These are phyloP conservation scores for Verticillium nonalfalfae DNA, from an alignment of 2,329 filamentous ascomycete species.

Conservation along the genomic window DNA sequence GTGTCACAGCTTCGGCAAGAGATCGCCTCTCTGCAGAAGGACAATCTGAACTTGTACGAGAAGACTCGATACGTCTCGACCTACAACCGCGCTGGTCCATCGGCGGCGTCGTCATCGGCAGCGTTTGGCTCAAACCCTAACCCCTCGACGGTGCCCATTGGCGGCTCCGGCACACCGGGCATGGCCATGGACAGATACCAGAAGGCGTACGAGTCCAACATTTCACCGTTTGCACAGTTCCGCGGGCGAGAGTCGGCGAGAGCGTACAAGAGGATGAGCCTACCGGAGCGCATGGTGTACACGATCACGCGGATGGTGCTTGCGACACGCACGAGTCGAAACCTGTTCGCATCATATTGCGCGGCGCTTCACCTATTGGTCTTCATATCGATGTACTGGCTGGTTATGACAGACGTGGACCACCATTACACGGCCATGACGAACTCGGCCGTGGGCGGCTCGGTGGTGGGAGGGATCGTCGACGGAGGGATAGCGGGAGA, in stretches of 20 bases:
- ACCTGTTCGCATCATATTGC: constrained; percentile 90
- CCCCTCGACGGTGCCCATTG: constrained; percentile 60
- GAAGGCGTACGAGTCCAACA: constrained; percentile 88
- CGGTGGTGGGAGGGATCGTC: background rate
- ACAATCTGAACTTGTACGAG: constrained; percentile 93
- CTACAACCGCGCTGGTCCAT: constrained; percentile 68
- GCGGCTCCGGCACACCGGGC: constrained; percentile 51
- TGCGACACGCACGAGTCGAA: constrained; percentile 82
- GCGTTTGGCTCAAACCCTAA: constrained; percentile 66
- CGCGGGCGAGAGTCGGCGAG: constrained; percentile 86
- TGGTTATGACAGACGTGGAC: constrained; percentile 63
- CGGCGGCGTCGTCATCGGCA: constrained; percentile 56
- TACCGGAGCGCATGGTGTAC: constrained; percentile 86
- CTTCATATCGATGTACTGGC: constrained; percentile 81
- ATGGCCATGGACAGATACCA: constrained; percentile 78
- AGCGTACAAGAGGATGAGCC: constrained; percentile 86
- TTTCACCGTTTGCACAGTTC: constrained; percentile 94
- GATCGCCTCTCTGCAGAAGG: constrained; percentile 85
- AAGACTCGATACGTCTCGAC: constrained; percentile 95
- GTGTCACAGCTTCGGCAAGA: constrained; percentile 86
- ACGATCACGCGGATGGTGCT: constrained; percentile 87
- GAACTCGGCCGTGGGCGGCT: background rate
- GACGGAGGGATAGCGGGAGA: background rate
- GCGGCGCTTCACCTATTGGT: constrained; percentile 82
- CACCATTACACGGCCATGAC: constrained; percentile 29